A percentile compares a stretch with the other conserved stretches of the same genome.
phyloP scores from a whole-genome alignment of 2,329 filamentous ascomycete species.

The Aureobasidium sp. region DNA sequence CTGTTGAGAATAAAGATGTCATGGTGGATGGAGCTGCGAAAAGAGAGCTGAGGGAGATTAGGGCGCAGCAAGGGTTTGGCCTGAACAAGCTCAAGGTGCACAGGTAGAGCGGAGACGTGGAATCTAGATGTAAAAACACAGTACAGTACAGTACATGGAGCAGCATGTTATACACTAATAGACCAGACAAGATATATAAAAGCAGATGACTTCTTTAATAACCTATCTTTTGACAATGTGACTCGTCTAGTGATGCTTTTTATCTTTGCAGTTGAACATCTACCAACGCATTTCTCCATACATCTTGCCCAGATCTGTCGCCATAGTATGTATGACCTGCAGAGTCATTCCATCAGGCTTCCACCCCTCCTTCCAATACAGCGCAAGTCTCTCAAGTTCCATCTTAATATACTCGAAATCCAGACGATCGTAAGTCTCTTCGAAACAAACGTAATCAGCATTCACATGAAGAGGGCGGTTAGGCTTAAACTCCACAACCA shows the following conservation, averaged over 20 bases:
- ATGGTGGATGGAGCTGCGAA: slow-evolving; percentile 33
- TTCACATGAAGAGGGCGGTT: no score
- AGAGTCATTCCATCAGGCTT: background rate
- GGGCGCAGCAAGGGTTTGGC: background rate
- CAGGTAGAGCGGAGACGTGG: background rate
- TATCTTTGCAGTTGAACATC: background rate
- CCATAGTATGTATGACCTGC: background rate
- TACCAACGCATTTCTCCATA: background rate
- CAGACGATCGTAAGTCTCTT: background rate
- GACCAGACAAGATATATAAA: background rate
- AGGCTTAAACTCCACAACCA: background rate
- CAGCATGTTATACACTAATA: background rate
- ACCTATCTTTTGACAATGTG: background rate
- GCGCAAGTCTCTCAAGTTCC: background rate
- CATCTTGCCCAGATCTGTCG: background rate
- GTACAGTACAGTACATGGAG: no score
- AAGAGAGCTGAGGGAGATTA: slow-evolving; percentile 22
- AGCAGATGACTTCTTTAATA: no score
- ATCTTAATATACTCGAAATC: background rate
- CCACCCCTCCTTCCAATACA: background rate
- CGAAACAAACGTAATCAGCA: background rate
- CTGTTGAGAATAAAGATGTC: slow-evolving; percentile 13
- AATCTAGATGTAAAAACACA: background rate
- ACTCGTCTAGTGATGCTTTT: no score
- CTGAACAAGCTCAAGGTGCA: slow-evolving; percentile 1